These are phyloP conservation scores for Moringa oleifera DNA, from an alignment of 345 rosid species.

Conservation along the genomic window DNA sequence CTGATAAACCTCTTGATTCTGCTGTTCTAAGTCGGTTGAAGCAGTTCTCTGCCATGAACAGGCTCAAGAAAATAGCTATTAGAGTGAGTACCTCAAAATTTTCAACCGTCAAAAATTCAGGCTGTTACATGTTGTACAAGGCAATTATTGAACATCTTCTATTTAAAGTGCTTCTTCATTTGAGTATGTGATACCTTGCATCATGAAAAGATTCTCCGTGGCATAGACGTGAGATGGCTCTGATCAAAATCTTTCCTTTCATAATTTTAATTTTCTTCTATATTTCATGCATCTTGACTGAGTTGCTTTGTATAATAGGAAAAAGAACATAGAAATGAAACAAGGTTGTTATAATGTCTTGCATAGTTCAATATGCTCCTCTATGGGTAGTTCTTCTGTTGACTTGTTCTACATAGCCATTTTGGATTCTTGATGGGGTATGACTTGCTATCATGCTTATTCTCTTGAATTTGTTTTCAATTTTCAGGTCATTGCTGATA, in stretches of 20 bases:
- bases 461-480: conserved; percentile 1
- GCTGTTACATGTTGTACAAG: not conserved
- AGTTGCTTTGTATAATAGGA: not conserved
- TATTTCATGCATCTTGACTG: not conserved
- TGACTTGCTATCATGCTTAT: conserved; percentile 1
- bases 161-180: not conserved
- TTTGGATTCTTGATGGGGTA: not conserved
- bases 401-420: not conserved
- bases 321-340: not conserved
- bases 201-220: not conserved
- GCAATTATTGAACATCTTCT: not conserved
- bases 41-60: conserved; percentile 96
- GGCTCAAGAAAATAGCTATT: conserved; percentile 90
- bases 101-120: not conserved
- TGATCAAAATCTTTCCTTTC: not conserved
- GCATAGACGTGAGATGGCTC: not conserved
- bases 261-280: too few relatives aligned
- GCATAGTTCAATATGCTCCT: not conserved
- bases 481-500: conserved; percentile 79
- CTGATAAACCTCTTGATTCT: conserved; percentile 91
- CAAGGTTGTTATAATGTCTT: too few relatives aligned
- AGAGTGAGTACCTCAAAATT: conserved; percentile 39
- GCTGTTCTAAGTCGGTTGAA: conserved; percentile 84
- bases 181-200: not conserved
- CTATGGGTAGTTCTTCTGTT: not conserved